Base-by-base conservation (phyloP, 768 basidiomycete genomes). In the Kwoniella bestiolae region DNA sequence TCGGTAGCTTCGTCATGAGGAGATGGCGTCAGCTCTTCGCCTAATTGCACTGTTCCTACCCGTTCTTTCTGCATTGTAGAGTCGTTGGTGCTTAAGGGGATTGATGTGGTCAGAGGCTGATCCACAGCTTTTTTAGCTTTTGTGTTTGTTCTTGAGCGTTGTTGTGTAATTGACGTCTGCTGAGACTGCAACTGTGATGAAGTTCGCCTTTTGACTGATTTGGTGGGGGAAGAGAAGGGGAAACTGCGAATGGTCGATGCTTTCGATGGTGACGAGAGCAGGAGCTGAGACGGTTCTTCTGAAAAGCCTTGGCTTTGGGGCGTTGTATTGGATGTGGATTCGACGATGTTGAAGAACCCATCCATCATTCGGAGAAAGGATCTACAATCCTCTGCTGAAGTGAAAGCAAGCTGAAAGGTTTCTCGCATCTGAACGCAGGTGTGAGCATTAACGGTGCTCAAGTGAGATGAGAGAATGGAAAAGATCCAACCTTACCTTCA, bases 361-460 rank as follows among this genome's bases (percentile, higher is more conserved):
- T 26, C 16, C 38, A 57, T 25, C 18, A 57, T 28, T 12, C 44
- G 32, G 35, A 55, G 8, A n/a, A 46, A 53, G 12, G 25, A 25
- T 7, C 28, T 11, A 21, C 28, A 18, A 28, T 41, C 50, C 5
- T 52, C 41, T 25, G 16, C 23, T 34, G 32, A 5, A n/a, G n/a
- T 11, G 21, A 50, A 61, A 9, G 14, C 12, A 21, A 61, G 12
- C 23, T 61, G 60, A 41, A 52, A 50, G 50, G 26, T 28, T 63
- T 63, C 51, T 23, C 55, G 51, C 28, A 34, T 55, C 61, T 63
- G 50, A 35, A n/a, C n/a, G n/a, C n/a, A n/a, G n/a, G n/a, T n/a
- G n/a, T n/a, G n/a, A n/a, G n/a, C n/a, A n/a, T n/a, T n/a, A n/a
- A n/a, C n/a, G n/a, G n/a, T n/a, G n/a, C n/a, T n/a, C n/a, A n/a